Percentiles rank a stretch among this genome's conserved stretches.
These are phyloP conservation scores for Anthoceros angustus DNA, from an alignment of 225 moss, liverwort and hornwort genomes.

Conservation along the genomic window DNA sequence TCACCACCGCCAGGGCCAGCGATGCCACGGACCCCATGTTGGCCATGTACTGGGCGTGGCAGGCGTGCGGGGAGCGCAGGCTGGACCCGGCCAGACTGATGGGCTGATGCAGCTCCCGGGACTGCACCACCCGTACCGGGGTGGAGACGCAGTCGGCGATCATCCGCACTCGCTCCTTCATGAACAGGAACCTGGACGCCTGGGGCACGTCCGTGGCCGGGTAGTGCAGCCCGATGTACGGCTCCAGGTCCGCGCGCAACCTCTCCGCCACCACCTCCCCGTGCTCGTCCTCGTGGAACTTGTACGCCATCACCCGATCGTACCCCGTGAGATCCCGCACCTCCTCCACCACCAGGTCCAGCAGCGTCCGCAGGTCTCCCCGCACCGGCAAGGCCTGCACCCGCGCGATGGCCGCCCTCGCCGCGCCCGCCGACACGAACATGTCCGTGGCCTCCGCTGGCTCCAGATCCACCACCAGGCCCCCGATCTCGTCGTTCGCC, in stretches of 20 bases:
- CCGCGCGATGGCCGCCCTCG: conserved; percentile 31
- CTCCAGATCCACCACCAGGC: conserved; percentile 36
- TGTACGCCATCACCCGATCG: conserved; percentile 44
- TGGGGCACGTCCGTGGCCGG: conserved; percentile 42
- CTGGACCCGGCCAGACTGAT: conserved; percentile 35
- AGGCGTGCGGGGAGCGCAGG: conserved; percentile 34
- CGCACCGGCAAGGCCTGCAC: conserved; percentile 31
- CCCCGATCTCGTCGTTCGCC: no score
- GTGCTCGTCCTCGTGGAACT: conserved; percentile 44
- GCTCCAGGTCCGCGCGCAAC: conserved; percentile 28
- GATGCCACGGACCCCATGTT: conserved; percentile 39
- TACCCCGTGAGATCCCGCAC: conserved; percentile 38
- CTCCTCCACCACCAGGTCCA: conserved; percentile 40
- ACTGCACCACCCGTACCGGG: conserved; percentile 26
- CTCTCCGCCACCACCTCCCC: conserved; percentile 41
- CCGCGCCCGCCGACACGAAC: conserved; percentile 22
- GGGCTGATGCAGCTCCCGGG: conserved; percentile 28
- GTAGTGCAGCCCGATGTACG: conserved; percentile 39
- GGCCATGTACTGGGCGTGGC: conserved; percentile 38
- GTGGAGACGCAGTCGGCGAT: conserved; percentile 25
- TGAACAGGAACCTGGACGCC: conserved; percentile 32
- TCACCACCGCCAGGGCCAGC: conserved; percentile 32
- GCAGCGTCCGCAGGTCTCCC: conserved; percentile 30
- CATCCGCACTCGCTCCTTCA: conserved; percentile 36
- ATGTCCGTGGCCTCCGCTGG: conserved; percentile 19